Base-by-base conservation (phyloP, 495 filamentous ascomycete genomes). In the Penicillium daleae region DNA sequence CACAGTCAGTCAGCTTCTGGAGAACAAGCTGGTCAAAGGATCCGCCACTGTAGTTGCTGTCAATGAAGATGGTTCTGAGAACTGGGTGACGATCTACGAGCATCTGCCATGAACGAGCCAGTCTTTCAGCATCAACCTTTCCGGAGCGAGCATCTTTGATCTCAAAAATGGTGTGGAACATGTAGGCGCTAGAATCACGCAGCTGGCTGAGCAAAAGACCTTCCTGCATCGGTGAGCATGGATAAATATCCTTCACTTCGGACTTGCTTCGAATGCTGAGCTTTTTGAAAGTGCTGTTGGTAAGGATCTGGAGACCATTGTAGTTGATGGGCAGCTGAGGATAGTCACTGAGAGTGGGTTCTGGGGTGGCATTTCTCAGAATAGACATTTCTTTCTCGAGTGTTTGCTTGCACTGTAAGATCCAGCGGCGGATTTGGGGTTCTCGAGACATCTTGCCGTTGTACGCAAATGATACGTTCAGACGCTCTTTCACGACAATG, bases 201-300 rank as follows among this genome's bases (percentile, higher is more conserved):
- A 83, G 76, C 37, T 90, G 87, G 57, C 85, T 88, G 56, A 89
- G 83, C 17, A 92, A 72, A 5, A 91, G 83, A 48, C 84, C 87
- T 61, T 89, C 83, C 62, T 92, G 89, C 39, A 86, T 85, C 0
- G 86, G 82, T 0, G 88, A 88, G 56, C 83, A 86, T 2, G 88
- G 88, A 54, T 89, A 90, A 32, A 84, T 79, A 35, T 87, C 82
- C 70, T 91, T 82, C 2, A 86, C 75, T 0, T 80, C 70, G 24
- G 69, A 69, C 58, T 76, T 71, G 62, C 56, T 68, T 1, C 73
- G 71, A 12, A 89, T 80, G 13, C 80, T 78, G 6, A 85, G 75
- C 26, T 76, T 73, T 7, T 79, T 72, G 21, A 90, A 73, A 8
- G 82, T 80, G 8, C 80, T 74, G 21, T 72, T 71, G 26, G 74